These are phyloP conservation scores for Beauveria asiatica DNA, from an alignment of 2,329 filamentous ascomycete species.

Conservation along the genomic window DNA sequence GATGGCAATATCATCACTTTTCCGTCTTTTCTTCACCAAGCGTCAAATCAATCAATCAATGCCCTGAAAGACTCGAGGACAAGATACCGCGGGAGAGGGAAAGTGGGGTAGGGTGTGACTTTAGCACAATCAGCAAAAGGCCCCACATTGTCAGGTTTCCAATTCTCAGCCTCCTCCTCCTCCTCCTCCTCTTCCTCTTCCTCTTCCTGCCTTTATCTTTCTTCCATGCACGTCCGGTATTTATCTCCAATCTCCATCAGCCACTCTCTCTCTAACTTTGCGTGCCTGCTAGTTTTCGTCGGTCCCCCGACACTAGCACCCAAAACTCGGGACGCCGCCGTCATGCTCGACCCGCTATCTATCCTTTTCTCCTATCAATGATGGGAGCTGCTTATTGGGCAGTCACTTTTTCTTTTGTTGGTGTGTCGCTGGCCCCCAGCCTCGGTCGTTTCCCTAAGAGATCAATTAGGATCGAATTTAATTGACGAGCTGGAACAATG, in stretches of 20 bases:
- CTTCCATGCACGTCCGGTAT: neutral
- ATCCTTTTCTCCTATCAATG: neutral
- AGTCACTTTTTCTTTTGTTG: neutral
- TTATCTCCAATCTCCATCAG: no score
- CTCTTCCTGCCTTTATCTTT: neutral
- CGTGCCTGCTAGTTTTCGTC: slow-evolving; percentile 8
- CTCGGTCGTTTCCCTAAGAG: neutral
- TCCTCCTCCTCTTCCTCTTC: neutral
- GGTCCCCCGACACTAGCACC: neutral
- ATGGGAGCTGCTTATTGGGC: neutral
- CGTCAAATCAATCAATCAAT: neutral
- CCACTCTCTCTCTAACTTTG: no score
- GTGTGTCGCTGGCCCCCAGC: neutral
- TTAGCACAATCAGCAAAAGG: slow-evolving; percentile 5
- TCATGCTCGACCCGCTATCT: slow-evolving; percentile 3
- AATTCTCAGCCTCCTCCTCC: slow-evolving; percentile 5
- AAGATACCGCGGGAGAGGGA: no score
- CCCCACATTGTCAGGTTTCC: slow-evolving; percentile 2
- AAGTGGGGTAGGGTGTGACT: neutral
- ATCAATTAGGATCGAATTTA: neutral
- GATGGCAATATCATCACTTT: no score
- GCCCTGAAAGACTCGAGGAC: neutral
- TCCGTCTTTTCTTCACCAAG: no score
- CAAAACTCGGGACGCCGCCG: slow-evolving; percentile 4
- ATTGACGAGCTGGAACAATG: neutral